Evolutionary conservation across 805 yeast genomes (phyloP), one percentile per base, ranked within the genome.

Genomic region (Starmera amethionina): DNA sequence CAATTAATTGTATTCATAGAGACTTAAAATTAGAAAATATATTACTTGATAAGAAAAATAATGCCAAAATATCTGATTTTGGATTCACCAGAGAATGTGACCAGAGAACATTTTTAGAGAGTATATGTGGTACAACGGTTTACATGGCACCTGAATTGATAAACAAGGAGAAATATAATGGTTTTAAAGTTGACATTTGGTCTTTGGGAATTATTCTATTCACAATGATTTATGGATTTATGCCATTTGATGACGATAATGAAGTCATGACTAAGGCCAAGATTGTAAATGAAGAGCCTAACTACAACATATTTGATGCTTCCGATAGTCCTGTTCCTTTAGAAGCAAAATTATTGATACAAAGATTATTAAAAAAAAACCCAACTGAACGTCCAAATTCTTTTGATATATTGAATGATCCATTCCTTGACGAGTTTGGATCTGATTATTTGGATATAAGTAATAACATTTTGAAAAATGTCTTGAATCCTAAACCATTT

Each of bases 91-190:
- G 97, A 45, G 96, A 86, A 50, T 76, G 72, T 43, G 69, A 68
- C 29, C 64, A 70, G 0, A 67, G 81, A 38, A 61, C 69, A 5
- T 59, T 81, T 36, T 61, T 90, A 30, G 83, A 81, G 38, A 93
- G 96, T 0, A 70, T 88, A 2, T 90, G 98, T 61, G 98, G 98
- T 3, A 90, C 97, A 0, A 78, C 88, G 1, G 94, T 87, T 4
- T 90, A 90, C 57, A 89, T 90, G 96, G 96, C 98, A 0, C 98
- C 98, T 0, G 98, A 90, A 56, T 66, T 93, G 45, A 65, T 89
- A 14, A 65, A 68, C 41, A 71, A 78, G 45, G 72, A 75, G 44
- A 77, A 79, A 36, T 88, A 88, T 57, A 77, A 78, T 34, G 97
- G 97, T 0, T 72, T 76, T 47, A 79, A 82, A 49, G 77, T 79